Base-by-base conservation (phyloP, 768 basidiomycete genomes). In the Gelatoporia subvermispora region DNA sequence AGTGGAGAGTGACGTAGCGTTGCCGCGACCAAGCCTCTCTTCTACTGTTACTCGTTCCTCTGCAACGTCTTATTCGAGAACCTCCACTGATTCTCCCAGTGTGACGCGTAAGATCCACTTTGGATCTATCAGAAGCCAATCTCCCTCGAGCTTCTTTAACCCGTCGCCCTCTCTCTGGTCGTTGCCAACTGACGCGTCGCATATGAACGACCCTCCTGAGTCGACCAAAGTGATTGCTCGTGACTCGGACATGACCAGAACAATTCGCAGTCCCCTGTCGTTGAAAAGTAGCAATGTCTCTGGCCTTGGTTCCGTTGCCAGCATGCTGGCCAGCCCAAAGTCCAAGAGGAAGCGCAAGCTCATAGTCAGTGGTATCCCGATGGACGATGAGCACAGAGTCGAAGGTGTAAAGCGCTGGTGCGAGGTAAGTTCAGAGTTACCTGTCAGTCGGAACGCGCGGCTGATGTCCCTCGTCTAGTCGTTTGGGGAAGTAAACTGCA, bases 361-460 rank as follows among this genome's bases (percentile, higher is more conserved):
- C 13, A 74, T 90, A 41, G 71, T 89, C 50, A 84, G 82, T 58
- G 88, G 88, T 25, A 76, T 89, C 23, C 74, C 74, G 8, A 67
- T 72, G 13, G 73, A 75, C 17, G 88, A 90, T 57, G 64, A 72
- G 20, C 69, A 70, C 31, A 82, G 82, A 53, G 77, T 85, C 57
- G 84, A 88, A 35, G 84, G 75, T 2, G 72, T 84, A 11, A 82
- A 79, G 58, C 72, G 69, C 50, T 90, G 88, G 88, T 90, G 88
- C 57, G 84, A 87, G 72, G 85, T 86, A 60, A 45, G 74, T 63
- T 1, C 17, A 20, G 24, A 42, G 20, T 59, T 20, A 31, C 40
- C 11, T 18, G 16, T 17, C 18, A 36, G 15, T 11, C 18, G 28
- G 7, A 25, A n/a, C 9, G 25, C 38, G n/a, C 22, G 4, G 25